phyloP scores from a whole-genome alignment of 2,329 filamentous ascomycete species.

The Akanthomyces muscarius region DNA sequence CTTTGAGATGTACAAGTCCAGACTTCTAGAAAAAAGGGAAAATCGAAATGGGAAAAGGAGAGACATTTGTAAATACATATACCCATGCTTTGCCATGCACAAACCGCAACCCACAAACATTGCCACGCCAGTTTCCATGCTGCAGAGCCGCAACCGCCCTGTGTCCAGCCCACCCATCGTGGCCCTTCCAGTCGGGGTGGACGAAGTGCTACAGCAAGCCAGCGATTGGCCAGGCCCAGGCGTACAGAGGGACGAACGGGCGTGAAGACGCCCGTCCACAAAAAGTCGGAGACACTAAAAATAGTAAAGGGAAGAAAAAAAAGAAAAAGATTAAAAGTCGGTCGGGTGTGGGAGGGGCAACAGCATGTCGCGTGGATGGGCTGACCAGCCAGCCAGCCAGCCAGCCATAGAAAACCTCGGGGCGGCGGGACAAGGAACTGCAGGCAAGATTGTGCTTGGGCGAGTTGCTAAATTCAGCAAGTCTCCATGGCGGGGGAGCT shows the following conservation, averaged over 20 bases:
- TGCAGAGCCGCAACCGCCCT: constrained; percentile 15
- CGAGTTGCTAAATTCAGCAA: not conserved
- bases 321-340: not conserved
- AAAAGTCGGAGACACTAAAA: constrained; percentile 3
- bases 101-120: not conserved
- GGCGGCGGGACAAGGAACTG: not conserved
- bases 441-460: too few species aligned
- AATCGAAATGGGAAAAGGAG: not conserved
- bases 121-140: not conserved
- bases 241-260: not conserved
- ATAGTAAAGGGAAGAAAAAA: not conserved
- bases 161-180: not conserved
- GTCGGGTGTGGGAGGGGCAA: not conserved
- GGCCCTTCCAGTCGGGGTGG: not conserved
- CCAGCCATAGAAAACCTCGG: not conserved
- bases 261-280: not conserved
- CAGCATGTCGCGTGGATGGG: not conserved
- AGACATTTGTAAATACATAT: constrained; percentile 14
- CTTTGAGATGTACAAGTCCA: not conserved
- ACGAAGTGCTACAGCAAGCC: not conserved
- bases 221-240: constrained; percentile 1
- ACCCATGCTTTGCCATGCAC: constrained; percentile 2
- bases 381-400: not conserved
- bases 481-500: not conserved
- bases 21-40: not conserved